Base-by-base conservation (phyloP, 495 filamentous ascomycete species). In the Penicillium paradoxum region DNA sequence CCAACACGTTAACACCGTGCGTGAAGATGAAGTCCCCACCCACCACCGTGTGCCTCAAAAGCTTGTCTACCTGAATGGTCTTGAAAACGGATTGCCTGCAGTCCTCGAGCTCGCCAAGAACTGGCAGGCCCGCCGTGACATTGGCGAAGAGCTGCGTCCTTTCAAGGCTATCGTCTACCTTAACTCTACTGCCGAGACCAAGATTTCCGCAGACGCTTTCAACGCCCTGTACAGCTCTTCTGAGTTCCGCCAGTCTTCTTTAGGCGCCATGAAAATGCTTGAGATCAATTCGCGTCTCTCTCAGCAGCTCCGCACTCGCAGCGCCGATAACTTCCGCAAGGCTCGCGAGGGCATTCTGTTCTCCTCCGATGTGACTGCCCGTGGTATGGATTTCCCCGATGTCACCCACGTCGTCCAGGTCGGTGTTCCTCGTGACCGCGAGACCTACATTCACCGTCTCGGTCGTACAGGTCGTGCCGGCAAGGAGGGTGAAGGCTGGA, bases 111-210 rank as follows among this genome's bases (percentile, higher is more conserved):
- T 98, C 42, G 71, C 76, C 49, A 71, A 84, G 57, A 79, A 78
- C 22, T 82, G 83, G 56, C 65, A 76, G 33, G 56, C 69, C 11
- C 67, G 67, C 6, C 53, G 63, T 6, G 52, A 58, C 9, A 30
- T 67, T 1, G 59, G 68, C 11, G 60, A 67, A 17, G 67, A 67
- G 10, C 66, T 58, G 29, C 68, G 69, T 8, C 91, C 91, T 1
- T 95, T 97, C 79, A 98, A 97, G 73, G 90, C 89, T 21, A 93
- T 98, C 51, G 74, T 96, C 37, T 98, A 93, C 73, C 87, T 90
- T 66, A 85, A 86, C 51, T 85, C 85, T 21, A 96, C 90, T 0
- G 79, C 81, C 21, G 78, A 86, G 53, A 86, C 90, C 30, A 67
- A 76, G 27, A 71, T 91, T n/a, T 80, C 83, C 17, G 65, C 74